Evolutionary conservation across 2,329 filamentous ascomycete species (phyloP), one percentile per base, ranked within the genome.

Genomic region (Monilinia vaccinii-corymbosi): DNA sequence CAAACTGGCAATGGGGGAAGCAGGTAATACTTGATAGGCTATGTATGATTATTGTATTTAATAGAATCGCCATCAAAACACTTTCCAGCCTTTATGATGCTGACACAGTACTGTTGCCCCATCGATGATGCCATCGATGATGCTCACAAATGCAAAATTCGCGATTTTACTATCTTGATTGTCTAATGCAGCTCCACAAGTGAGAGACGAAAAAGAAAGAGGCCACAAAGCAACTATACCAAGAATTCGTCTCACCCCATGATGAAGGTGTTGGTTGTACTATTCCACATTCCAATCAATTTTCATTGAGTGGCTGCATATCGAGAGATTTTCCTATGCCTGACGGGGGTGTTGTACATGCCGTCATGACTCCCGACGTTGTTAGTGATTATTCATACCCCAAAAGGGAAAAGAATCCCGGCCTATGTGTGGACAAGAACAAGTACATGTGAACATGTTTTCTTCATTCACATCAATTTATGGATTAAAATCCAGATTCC

Each of bases 351-450:
- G 46, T 65, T 55, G 32, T 28, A 34, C 57, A 63, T 28, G 60
- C 63, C 28, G 57, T 31, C 14, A 7, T 53, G 40, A 56, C 52
- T 31, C 14, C 4, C 46, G 40, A 56, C 52, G 16, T 28, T 32
- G n/a, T 3, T 16, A 10, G 25, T 28, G 32, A 49, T 55, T 50
- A 63, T 58, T 47, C 58, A 68, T 64, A 49, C 68, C 68, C 55
- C 61, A 70, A 63, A 38, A 10, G 67, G 68, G 55, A 50, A 69
- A 66, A 64, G 64, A 61, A 50, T 69, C 68, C 68, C 61, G 13
- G 34, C 13, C 11, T 2, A 36, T 11, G 9, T n/a, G 13, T 40
- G 63, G 67, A 68, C 66, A 67, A 68, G 65, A 58, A 51, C 34
- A 23, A 42, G 52, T 53, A 61, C 61, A 55, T 18, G 32, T 44